Conservation (phyloP, 2,329 filamentous ascomycete genomes). For the Phaeosphaeriaceae sp. region DNA sequence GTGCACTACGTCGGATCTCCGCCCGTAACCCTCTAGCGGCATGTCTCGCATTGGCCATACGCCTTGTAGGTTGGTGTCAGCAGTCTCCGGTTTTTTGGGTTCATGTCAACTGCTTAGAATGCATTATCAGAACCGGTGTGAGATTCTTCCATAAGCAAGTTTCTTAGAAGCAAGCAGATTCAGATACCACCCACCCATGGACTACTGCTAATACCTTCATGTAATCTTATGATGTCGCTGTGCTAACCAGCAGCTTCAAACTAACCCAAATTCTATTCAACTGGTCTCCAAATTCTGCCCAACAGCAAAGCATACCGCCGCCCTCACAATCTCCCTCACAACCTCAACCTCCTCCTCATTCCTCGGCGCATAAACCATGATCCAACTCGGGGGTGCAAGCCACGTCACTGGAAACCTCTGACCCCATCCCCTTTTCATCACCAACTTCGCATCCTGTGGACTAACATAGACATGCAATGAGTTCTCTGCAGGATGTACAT, state of each 20-base stretch:
- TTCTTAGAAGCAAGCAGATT: background rate
- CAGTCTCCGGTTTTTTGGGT: too few species aligned
- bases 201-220: too few species aligned
- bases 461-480: conserved; percentile 82
- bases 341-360: conserved; percentile 71
- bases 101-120: too few species aligned
- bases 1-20: conserved; percentile 27
- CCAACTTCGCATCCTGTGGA: conserved; percentile 73
- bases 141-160: too few species aligned
- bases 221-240: too few species aligned
- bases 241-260: background rate
- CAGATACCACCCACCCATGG: background rate
- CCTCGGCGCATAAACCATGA: conserved; percentile 81
- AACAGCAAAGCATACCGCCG: conserved; percentile 71
- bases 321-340: conserved; percentile 73
- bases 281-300: conserved; percentile 27
- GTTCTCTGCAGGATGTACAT: conserved; percentile 78
- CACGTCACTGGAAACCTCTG: conserved; percentile 61
- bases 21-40: conserved; percentile 1
- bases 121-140: too few species aligned
- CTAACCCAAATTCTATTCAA: background rate
- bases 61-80: background rate
- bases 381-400: conserved; percentile 41
- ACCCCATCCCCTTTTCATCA: conserved; percentile 79
- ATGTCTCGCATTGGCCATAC: conserved; percentile 5